A percentile compares a stretch with the other conserved stretches of the same genome.
These are phyloP conservation scores for Botrytis pseudocinerea DNA, from an alignment of 2,329 filamentous ascomycete species.

Conservation along the genomic window DNA sequence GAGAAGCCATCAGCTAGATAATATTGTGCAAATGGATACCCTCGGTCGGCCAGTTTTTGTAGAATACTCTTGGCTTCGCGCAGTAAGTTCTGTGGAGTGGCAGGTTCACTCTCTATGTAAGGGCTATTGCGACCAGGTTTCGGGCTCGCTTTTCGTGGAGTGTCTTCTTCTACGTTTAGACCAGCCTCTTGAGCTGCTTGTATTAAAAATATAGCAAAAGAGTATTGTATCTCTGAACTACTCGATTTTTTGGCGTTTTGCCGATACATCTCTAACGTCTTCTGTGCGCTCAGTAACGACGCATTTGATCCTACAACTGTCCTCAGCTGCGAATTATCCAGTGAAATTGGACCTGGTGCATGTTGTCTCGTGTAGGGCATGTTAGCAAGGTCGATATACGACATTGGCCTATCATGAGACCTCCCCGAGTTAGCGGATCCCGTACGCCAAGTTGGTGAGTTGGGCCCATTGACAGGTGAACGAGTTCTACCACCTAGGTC, in stretches of 20 bases:
- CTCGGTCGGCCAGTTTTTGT: slow-evolving; percentile 79
- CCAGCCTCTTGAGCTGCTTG: slow-evolving; percentile 81
- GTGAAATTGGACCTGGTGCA: slow-evolving; percentile 42
- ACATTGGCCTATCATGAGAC: slow-evolving; percentile 39
- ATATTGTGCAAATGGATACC: slow-evolving; percentile 97
- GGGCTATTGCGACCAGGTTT: slow-evolving; percentile 51
- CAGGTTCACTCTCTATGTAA: slow-evolving; percentile 48
- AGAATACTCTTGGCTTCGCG: slow-evolving; percentile 88
- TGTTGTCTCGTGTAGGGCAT: slow-evolving; percentile 42
- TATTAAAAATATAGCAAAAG: slow-evolving; percentile 93
- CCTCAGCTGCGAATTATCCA: slow-evolving; percentile 81
- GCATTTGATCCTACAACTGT: slow-evolving; percentile 83
- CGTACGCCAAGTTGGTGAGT: slow-evolving; percentile 39
- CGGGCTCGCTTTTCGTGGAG: slow-evolving; percentile 41
- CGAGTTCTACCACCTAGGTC: slow-evolving; percentile 67
- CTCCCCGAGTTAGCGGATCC: slow-evolving; percentile 38
- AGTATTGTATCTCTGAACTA: slow-evolving; percentile 87
- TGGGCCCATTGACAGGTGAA: slow-evolving; percentile 48
- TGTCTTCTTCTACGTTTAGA: slow-evolving; percentile 47
- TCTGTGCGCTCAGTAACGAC: slow-evolving; percentile 83
- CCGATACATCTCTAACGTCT: slow-evolving; percentile 97
- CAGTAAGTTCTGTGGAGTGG: slow-evolving; percentile 67
- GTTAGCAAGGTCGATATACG: slow-evolving; percentile 56
- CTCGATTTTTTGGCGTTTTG: slow-evolving; percentile 97
- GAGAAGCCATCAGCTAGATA: slow-evolving; percentile 94